Conservation (phyloP, 257 asterid species). For the Gentiana macrophylla region DNA sequence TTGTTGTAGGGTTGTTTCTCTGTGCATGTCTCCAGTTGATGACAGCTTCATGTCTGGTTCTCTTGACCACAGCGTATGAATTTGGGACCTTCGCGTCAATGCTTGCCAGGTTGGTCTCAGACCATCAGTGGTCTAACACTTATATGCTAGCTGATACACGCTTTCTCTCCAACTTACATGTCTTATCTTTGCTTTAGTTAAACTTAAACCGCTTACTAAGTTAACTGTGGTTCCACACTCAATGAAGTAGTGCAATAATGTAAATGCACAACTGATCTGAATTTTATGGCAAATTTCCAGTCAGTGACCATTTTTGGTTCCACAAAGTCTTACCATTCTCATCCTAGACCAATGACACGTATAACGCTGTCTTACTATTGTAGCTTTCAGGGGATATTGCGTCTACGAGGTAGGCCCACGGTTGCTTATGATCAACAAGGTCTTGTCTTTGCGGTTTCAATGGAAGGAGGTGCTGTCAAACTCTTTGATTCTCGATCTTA, state of each 20-base stretch:
- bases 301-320: no score
- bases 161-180: no score
- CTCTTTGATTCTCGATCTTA: constrained; percentile 85
- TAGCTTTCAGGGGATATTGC: constrained; percentile 87
- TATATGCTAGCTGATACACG: no score
- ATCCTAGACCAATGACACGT: constrained; percentile 5
- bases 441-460: constrained; percentile 91
- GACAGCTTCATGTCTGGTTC: constrained; percentile 98
- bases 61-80: constrained; percentile 82
- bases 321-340: no score
- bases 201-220: no score
- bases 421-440: constrained; percentile 99
- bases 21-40: constrained; percentile 93
- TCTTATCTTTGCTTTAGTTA: no score
- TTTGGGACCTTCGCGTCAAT: constrained; percentile 97
- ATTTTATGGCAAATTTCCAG: no score
- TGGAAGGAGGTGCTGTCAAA: constrained; percentile 97
- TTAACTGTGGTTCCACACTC: no score
- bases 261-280: no score
- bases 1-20: constrained; percentile 69
- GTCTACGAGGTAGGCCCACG: constrained; percentile 85
- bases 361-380: constrained; percentile 58
- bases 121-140: background rate
- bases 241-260: no score
- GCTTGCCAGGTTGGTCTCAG: constrained; percentile 77